Evolutionary conservation across 2,329 filamentous ascomycete genomes (phyloP), one percentile per base, ranked within the genome.

Genomic region (Trichoderma sp.): DNA sequence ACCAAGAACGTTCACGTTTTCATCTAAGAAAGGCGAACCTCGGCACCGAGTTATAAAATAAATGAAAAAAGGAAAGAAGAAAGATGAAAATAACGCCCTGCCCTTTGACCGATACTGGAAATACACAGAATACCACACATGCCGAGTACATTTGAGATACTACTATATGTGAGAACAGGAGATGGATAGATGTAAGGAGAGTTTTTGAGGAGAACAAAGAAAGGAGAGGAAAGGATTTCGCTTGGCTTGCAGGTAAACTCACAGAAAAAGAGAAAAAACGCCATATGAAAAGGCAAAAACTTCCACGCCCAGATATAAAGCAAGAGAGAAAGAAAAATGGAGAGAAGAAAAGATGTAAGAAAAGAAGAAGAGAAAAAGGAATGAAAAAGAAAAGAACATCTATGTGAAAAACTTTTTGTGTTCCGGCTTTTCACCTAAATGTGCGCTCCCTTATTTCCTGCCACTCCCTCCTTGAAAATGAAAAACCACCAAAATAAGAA

Each of bases 81-180:
- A 32, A 56, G 26, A 26, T 28, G 3, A 56, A 28, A 28, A 12
- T 15, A 18, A 60, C 36, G 36, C 36, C 36, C 36, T 39, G 14
- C 66, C 66, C 21, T 51, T 60, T 60, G 66, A 62, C 36, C 28
- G 56, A 61, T 39, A 53, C 7, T 53, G 34, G 8, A 51, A 62
- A 51, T 26, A 70, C 53, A 56, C 61, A 70, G 34, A 47, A 61
- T 36, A 32, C 60, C 47, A 57, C 58, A 71, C 68, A 71, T 71
- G 47, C 68, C 34, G 60, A 71, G 65, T 68, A 68, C 36, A 68
- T 60, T 6, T 34, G 57, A 30, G 34, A 66, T 47, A 47, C 61
- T 24, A 66, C 63, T 57, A 66, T 51, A 56, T 66, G 30, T 66
- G 63, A 34, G 26, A 66, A 56, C 39, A 66, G 32, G 26, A 24